phyloP scores from a whole-genome alignment of 1,284 basidiomycete species.

The Psilocybe mexicana region DNA sequence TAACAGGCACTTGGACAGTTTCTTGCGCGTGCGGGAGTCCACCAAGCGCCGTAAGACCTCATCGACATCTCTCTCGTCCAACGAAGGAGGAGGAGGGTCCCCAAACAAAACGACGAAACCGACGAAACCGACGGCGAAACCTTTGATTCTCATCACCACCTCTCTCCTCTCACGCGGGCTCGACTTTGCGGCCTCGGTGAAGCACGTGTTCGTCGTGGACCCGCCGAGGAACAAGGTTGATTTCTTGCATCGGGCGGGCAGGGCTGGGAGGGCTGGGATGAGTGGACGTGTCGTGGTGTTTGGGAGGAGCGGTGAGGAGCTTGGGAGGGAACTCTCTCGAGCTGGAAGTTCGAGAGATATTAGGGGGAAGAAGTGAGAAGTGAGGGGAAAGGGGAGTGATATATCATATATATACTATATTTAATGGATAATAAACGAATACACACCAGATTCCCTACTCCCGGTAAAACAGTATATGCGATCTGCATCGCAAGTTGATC shows the following conservation, averaged over 20 bases:
- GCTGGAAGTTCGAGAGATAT: slow-evolving; percentile 31
- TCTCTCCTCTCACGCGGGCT: slow-evolving; percentile 90
- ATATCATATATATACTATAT: neutral
- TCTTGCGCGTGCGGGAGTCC: slow-evolving; percentile 50
- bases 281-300: slow-evolving; percentile 71
- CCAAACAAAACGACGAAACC: neutral
- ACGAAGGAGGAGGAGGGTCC: no score
- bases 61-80: no score
- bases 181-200: slow-evolving; percentile 78
- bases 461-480: no score
- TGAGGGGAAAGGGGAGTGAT: slow-evolving; percentile 41
- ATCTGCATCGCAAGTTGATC: no score
- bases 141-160: slow-evolving; percentile 80
- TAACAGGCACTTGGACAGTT: slow-evolving; percentile 74
- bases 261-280: slow-evolving; percentile 72
- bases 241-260: slow-evolving; percentile 86
- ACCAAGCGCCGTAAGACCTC: neutral
- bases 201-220: slow-evolving; percentile 83
- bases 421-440: no score
- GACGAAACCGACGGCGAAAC: neutral
- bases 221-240: slow-evolving; percentile 86
- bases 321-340: slow-evolving; percentile 31
- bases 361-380: slow-evolving; percentile 41
- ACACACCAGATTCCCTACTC: no score
- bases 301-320: slow-evolving; percentile 41